Evolutionary conservation across 2,329 filamentous ascomycete species (phyloP).

Genomic region (Biscogniauxia marginata): DNA sequence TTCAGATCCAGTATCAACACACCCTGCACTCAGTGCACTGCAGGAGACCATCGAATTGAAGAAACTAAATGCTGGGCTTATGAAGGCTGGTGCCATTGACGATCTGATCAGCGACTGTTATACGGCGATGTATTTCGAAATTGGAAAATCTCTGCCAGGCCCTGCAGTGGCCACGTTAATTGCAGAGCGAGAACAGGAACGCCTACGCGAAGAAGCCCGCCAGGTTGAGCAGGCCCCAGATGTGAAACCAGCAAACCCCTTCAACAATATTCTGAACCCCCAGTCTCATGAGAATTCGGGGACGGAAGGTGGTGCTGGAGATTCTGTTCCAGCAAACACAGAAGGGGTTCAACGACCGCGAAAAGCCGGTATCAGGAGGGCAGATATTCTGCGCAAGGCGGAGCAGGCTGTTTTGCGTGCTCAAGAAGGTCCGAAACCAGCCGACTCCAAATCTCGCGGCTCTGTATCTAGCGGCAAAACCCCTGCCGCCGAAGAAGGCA

Average conservation of each 20-base stretch:
- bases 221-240: slow-evolving; percentile 35
- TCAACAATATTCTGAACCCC: slow-evolving; percentile 44
- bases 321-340: slow-evolving; percentile 33
- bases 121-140: slow-evolving; percentile 68
- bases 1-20: slow-evolving; percentile 36
- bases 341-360: slow-evolving; percentile 42
- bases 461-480: slow-evolving; percentile 52
- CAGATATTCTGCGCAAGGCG: slow-evolving; percentile 60
- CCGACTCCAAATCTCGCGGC: slow-evolving; percentile 46
- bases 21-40: slow-evolving; percentile 51
- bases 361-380: slow-evolving; percentile 48
- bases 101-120: slow-evolving; percentile 94
- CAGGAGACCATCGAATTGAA: slow-evolving; percentile 60
- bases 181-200: slow-evolving; percentile 44
- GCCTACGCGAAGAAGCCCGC: slow-evolving; percentile 32
- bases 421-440: slow-evolving; percentile 47
- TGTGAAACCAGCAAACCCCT: slow-evolving; percentile 35
- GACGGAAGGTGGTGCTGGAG: slow-evolving; percentile 32
- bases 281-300: slow-evolving; percentile 39
- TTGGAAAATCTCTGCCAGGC: slow-evolving; percentile 59
- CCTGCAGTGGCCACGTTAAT: slow-evolving; percentile 46
- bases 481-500: slow-evolving; percentile 33
- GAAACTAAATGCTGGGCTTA: slow-evolving; percentile 79
- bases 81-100: slow-evolving; percentile 83
- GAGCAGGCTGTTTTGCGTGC: slow-evolving; percentile 56